Conservation (phyloP, 2,329 filamentous ascomycete species). For the Stromatinia cepivora region DNA sequence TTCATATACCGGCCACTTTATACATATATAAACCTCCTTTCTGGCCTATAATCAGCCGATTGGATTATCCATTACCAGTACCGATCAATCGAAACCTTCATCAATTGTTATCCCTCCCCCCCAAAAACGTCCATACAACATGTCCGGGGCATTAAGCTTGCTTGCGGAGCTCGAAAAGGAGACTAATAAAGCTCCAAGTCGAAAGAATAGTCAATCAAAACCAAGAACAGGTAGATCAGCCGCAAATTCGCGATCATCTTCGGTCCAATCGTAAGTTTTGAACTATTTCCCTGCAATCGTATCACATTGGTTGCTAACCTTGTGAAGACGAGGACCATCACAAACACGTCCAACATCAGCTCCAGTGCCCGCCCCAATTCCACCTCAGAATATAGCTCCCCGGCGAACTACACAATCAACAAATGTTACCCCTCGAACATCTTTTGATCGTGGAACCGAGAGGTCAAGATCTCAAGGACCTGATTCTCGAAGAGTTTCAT, state of each 20-base stretch:
- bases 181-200: conserved; percentile 10
- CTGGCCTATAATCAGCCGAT: neutral
- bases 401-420: conserved; percentile 16
- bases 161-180: conserved; percentile 21
- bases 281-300: neutral
- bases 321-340: conserved; percentile 7
- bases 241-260: conserved; percentile 20
- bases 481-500: conserved; percentile 22
- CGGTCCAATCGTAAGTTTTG: conserved; percentile 19
- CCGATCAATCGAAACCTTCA: neutral
- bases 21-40: neutral
- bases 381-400: conserved; percentile 13
- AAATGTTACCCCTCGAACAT: conserved; percentile 19
- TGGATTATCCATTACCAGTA: neutral
- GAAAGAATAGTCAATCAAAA: conserved; percentile 19
- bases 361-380: neutral
- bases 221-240: conserved; percentile 15
- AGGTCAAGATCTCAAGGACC: conserved; percentile 22
- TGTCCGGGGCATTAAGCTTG: conserved; percentile 17
- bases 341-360: conserved; percentile 12
- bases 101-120: neutral
- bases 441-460: conserved; percentile 15
- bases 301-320: neutral
- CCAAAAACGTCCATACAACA: neutral
- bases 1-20: neutral